A percentile compares a stretch with the other conserved stretches of the same genome.
Conservation (phyloP, 2,329 filamentous ascomycete genomes). For the Ramularia endophylla region DNA sequence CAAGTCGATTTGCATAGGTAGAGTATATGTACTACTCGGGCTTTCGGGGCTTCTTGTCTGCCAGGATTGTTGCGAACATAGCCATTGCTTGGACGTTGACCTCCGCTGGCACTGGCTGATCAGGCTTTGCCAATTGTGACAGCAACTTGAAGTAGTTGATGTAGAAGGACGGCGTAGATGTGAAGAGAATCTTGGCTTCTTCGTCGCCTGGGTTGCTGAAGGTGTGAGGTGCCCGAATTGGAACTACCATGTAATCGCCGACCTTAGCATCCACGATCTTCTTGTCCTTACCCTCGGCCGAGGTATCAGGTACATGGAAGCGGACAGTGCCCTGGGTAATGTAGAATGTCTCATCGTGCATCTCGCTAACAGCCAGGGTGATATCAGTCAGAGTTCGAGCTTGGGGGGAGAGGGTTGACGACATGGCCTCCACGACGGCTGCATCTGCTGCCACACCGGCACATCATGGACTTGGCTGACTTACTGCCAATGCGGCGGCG, state of each 20-base stretch:
- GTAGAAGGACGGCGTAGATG: conserved; percentile 52
- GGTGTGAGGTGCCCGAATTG: conserved; percentile 50
- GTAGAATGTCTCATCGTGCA: conserved; percentile 55
- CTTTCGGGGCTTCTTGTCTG: conserved; percentile 34
- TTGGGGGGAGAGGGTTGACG: too few species aligned
- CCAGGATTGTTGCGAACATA: conserved; percentile 46
- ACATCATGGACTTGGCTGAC: too few species aligned
- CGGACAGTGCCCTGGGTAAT: conserved; percentile 48
- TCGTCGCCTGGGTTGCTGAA: conserved; percentile 52
- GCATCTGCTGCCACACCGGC: too few species aligned
- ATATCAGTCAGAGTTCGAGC: too few species aligned
- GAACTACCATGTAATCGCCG: conserved; percentile 52
- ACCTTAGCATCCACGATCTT: conserved; percentile 43
- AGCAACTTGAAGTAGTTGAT: conserved; percentile 54
- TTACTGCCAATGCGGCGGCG: conserved; percentile 46
- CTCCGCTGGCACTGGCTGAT: conserved; percentile 44
- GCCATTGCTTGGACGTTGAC: conserved; percentile 46
- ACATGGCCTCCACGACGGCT: too few species aligned
- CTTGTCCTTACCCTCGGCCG: conserved; percentile 28
- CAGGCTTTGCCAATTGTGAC: conserved; percentile 39
- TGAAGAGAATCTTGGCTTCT: conserved; percentile 53
- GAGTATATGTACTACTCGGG: too few species aligned
- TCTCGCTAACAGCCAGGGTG: conserved; percentile 34
- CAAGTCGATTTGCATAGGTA: too few species aligned
- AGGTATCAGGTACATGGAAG: conserved; percentile 42